These are phyloP conservation scores for Leccinum pellstonianum DNA, from an alignment of 768 basidiomycete species.

Conservation along the genomic window DNA sequence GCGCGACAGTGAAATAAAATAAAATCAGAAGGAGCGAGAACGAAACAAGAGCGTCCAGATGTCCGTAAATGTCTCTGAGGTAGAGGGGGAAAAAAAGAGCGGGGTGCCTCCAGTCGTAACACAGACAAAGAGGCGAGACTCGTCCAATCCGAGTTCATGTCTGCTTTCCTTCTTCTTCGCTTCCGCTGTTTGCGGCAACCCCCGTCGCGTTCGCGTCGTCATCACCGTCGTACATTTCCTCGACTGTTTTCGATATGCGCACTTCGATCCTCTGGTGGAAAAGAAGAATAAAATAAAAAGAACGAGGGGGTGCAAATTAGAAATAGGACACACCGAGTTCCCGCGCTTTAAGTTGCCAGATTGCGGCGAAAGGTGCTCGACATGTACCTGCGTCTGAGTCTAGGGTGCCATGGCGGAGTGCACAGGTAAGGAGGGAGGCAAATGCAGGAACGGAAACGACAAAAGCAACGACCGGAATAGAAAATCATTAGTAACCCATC, in stretches of 20 bases:
- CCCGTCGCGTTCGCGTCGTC: background rate
- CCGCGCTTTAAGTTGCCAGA: background rate
- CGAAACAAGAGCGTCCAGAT: background rate
- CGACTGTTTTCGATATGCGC: conserved; percentile 16
- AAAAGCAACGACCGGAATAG: background rate
- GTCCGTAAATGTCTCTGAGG: background rate
- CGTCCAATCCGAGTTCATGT: conserved; percentile 7
- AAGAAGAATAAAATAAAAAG: background rate
- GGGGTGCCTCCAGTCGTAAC: background rate
- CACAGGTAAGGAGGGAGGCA: no score
- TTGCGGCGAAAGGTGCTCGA: background rate
- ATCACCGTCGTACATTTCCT: conserved; percentile 13
- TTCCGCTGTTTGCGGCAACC: background rate
- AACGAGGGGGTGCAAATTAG: background rate
- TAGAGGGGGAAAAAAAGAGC: background rate
- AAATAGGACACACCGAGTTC: conserved; percentile 12
- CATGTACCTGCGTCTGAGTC: background rate
- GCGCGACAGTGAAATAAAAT: background rate
- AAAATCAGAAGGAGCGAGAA: background rate
- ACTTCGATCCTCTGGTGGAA: conserved; percentile 13
- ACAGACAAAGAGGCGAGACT: background rate
- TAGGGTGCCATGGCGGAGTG: background rate
- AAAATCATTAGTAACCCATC: background rate
- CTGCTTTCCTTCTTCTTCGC: conserved; percentile 22
- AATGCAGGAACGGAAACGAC: background rate